phyloP scores from a whole-genome alignment of 2,329 filamentous ascomycete genomes.

The Neonectria coccinea region DNA sequence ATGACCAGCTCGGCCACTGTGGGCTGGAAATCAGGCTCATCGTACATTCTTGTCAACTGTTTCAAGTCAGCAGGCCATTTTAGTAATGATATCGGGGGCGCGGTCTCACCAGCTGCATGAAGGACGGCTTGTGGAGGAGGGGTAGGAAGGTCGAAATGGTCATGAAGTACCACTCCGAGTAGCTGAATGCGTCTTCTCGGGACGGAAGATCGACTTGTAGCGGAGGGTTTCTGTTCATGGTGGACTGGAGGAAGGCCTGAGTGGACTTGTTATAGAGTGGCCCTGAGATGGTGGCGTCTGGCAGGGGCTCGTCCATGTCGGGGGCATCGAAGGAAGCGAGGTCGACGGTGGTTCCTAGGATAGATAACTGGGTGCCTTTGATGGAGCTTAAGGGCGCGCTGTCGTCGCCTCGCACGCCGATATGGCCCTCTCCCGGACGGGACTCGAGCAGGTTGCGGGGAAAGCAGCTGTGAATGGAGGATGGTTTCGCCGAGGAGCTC shows the following conservation, averaged over 20 bases:
- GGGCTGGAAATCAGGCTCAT: slow-evolving; percentile 73
- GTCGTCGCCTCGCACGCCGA: slow-evolving; percentile 74
- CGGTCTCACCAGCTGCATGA: slow-evolving; percentile 72
- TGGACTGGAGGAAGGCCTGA: slow-evolving; percentile 74
- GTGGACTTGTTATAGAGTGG: slow-evolving; percentile 78
- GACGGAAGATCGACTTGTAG: slow-evolving; percentile 71
- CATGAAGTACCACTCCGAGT: slow-evolving; percentile 80
- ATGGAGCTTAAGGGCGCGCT: slow-evolving; percentile 77
- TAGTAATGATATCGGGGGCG: background rate
- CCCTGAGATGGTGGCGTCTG: slow-evolving; percentile 53
- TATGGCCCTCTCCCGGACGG: slow-evolving; percentile 70
- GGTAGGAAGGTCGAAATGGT: slow-evolving; percentile 79
- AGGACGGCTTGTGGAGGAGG: slow-evolving; percentile 80
- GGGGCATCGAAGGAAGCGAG: slow-evolving; percentile 76
- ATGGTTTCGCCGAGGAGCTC: slow-evolving; percentile 33
- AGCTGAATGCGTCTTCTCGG: slow-evolving; percentile 73
- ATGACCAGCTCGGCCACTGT: slow-evolving; percentile 74
- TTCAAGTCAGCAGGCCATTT: slow-evolving; percentile 7
- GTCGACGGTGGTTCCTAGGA: slow-evolving; percentile 84
- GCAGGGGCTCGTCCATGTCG: slow-evolving; percentile 70
- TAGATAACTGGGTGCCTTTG: slow-evolving; percentile 79
- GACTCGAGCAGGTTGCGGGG: slow-evolving; percentile 54
- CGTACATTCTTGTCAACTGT: slow-evolving; percentile 74
- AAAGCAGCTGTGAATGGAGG: slow-evolving; percentile 41
- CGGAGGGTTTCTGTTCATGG: slow-evolving; percentile 69